A percentile compares a stretch with the other conserved stretches of the same genome.
These are phyloP conservation scores for Colletotrichum viniferum DNA, from an alignment of 2,329 filamentous ascomycete species.

Conservation along the genomic window DNA sequence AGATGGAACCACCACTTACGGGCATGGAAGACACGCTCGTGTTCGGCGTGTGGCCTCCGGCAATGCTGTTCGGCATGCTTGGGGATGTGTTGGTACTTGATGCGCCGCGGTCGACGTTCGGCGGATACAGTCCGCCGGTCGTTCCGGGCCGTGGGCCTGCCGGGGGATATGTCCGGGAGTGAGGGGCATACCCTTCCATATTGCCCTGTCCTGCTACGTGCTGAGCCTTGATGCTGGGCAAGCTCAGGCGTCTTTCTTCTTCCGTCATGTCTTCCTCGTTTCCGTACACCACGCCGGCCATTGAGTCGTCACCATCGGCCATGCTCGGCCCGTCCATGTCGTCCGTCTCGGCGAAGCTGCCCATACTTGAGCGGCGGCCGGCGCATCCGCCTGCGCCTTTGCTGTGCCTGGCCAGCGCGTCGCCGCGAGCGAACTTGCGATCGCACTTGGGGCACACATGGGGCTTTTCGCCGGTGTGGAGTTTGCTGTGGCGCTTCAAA, in stretches of 20 bases:
- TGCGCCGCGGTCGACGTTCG: constrained; percentile 60
- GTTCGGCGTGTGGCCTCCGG: constrained; percentile 49
- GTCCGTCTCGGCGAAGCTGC: constrained; percentile 80
- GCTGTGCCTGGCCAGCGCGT: constrained; percentile 91
- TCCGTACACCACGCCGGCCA: constrained; percentile 44
- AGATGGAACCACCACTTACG: constrained; percentile 60
- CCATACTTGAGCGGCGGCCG: constrained; percentile 84
- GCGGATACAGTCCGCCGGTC: constrained; percentile 64
- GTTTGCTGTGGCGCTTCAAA: constrained; percentile 92
- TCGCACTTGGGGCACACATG: constrained; percentile 96
- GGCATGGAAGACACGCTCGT: constrained; percentile 55
- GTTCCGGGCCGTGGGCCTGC: constrained; percentile 57
- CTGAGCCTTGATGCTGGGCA: constrained; percentile 77
- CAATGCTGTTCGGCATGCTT: constrained; percentile 47
- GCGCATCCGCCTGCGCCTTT: constrained; percentile 97
- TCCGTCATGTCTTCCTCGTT: constrained; percentile 66
- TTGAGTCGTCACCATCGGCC: constrained; percentile 57
- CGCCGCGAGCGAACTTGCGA: constrained; percentile 91
- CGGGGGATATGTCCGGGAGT: constrained; percentile 81
- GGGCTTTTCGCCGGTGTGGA: constrained; percentile 94
- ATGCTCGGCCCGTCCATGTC: constrained; percentile 64
- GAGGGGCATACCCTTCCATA: constrained; percentile 59
- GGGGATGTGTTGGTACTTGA: constrained; percentile 61
- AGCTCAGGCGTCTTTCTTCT: constrained; percentile 68
- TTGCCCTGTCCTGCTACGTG: constrained; percentile 60